Conservation (phyloP, 306 rosid genomes). For the Cicer yamashitae region DNA sequence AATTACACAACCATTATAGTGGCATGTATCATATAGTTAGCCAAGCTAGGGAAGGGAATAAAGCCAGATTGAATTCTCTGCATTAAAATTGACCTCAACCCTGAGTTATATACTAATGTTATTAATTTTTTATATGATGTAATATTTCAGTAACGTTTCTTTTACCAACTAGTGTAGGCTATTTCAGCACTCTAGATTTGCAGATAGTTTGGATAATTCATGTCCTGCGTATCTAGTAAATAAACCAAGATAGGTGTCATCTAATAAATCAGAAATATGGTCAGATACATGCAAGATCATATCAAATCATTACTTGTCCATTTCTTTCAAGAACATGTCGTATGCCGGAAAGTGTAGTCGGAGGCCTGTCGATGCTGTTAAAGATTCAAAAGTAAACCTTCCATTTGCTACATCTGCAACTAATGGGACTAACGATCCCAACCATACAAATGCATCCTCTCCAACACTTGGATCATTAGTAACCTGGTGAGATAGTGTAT, state of each 20-base stretch:
- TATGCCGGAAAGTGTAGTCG: conserved; percentile 87
- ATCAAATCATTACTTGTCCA: conserved; percentile 60
- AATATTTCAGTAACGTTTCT: not conserved
- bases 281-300: conserved; percentile 31
- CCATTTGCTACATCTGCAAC: conserved; percentile 79
- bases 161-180: conserved; percentile 7
- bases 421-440: conserved; percentile 74
- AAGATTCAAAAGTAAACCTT: conserved; percentile 80
- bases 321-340: conserved; percentile 73
- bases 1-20: not conserved
- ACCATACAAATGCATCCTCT: conserved; percentile 94
- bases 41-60: conserved; percentile 1
- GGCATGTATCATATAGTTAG: conserved; percentile 6
- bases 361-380: conserved; percentile 77
- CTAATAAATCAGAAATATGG: not conserved
- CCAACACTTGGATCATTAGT: conserved; percentile 67
- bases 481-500: conserved; percentile 55
- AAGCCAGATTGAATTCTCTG: not conserved
- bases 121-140: not conserved
- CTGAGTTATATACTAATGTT: not conserved
- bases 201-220: conserved; percentile 15
- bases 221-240: conserved; percentile 8
- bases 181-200: conserved; percentile 3
- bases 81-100: not conserved
- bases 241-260: conserved; percentile 14